phyloP scores from a whole-genome alignment of 139 green algal genomes.

The Chara braunii region DNA sequence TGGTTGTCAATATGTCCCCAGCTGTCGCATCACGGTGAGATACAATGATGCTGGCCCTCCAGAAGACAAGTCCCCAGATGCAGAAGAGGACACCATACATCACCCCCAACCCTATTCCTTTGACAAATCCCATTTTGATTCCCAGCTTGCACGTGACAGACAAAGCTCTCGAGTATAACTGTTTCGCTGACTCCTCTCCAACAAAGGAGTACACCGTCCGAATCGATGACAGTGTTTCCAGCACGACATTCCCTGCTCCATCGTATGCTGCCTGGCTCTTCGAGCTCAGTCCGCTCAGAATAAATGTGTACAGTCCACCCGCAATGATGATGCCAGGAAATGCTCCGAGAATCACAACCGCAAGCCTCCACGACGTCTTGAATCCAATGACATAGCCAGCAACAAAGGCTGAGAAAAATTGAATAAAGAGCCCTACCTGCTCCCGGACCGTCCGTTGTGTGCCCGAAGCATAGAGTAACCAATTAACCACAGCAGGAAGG shows the following conservation, averaged over 20 bases:
- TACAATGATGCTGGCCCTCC: conserved; percentile 43
- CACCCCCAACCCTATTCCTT: conserved; percentile 30
- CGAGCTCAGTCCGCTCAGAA: conserved; percentile 24
- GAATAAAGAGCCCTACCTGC: conserved; percentile 34
- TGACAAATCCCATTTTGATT: not conserved
- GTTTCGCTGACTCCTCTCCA: conserved; percentile 5
- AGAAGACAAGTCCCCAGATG: conserved; percentile 58
- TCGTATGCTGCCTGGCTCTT: conserved; percentile 23
- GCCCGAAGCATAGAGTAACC: too few relatives aligned
- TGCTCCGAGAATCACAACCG: conserved; percentile 59
- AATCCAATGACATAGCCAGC: conserved; percentile 52
- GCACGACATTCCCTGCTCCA: conserved; percentile 7
- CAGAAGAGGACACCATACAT: conserved; percentile 57
- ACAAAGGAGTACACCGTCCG: conserved; percentile 30
- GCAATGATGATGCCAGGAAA: conserved; percentile 50
- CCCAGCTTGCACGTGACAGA: not conserved
- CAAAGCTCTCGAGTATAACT: not conserved
- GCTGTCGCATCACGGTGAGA: conserved; percentile 39
- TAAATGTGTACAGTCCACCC: conserved; percentile 20
- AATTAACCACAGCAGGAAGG: too few relatives aligned
- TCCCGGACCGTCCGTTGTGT: too few relatives aligned
- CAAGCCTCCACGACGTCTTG: conserved; percentile 61
- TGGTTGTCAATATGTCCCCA: conserved; percentile 52
- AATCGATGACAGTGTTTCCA: conserved; percentile 2
- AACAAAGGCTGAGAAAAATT: conserved; percentile 33